Conservation (phyloP, 2,329 filamentous ascomycete genomes). For the Polytolypa hystricis region DNA sequence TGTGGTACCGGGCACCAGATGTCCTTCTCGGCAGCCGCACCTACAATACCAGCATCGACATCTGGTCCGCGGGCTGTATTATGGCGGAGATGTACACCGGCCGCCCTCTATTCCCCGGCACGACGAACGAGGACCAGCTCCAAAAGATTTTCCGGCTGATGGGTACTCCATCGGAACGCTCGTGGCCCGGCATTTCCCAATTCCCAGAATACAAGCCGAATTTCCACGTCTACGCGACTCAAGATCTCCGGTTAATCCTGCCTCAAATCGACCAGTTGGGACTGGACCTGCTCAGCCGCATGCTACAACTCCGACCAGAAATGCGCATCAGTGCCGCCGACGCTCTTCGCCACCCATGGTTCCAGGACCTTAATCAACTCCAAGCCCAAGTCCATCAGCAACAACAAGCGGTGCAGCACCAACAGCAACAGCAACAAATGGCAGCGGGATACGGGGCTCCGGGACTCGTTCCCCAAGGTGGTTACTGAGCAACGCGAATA, state of each 20-base stretch:
- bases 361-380: constrained; percentile 53
- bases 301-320: constrained; percentile 89
- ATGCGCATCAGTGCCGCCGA: constrained; percentile 79
- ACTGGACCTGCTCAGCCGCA: constrained; percentile 74
- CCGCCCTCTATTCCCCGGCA: constrained; percentile 87
- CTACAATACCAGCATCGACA: constrained; percentile 99
- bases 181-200: constrained; percentile 88
- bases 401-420: constrained; percentile 27
- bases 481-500: constrained; percentile 11
- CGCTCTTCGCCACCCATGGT: constrained; percentile 86
- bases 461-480: constrained; percentile 21
- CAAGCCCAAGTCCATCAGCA: constrained; percentile 35
- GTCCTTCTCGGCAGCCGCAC: constrained; percentile 87
- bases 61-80: constrained; percentile 98
- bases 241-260: constrained; percentile 75
- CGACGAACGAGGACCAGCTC: constrained; percentile 95
- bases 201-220: constrained; percentile 97
- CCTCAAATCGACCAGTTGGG: constrained; percentile 82
- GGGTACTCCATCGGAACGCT: constrained; percentile 91
- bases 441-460: constrained; percentile 24
- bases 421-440: constrained; percentile 21
- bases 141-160: constrained; percentile 96
- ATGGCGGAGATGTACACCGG: constrained; percentile 99
- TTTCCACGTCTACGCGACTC: constrained; percentile 88
- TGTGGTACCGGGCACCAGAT: constrained; percentile 96